phyloP scores from a whole-genome alignment of 225 moss, liverwort and hornwort species.

The Physcomitrellopsis africana region DNA sequence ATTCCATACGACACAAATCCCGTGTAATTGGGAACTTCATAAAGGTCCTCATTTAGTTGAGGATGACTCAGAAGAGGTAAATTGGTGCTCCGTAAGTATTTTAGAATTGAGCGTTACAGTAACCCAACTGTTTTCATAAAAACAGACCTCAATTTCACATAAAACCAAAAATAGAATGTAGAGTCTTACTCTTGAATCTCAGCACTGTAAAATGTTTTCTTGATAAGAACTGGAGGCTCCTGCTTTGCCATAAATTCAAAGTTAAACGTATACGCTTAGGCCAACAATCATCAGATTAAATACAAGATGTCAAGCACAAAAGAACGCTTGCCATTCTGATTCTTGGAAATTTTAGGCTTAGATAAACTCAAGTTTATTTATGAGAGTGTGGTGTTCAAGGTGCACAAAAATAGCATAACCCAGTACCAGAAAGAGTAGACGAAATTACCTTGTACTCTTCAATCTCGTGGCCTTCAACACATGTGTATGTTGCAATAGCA shows the following conservation, averaged over 20 bases:
- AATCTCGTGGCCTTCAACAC: conserved; percentile 83
- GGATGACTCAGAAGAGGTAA: background rate
- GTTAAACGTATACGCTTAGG: background rate
- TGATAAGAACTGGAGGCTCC: conserved; percentile 86
- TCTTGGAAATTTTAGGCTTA: background rate
- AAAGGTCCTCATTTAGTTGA: background rate
- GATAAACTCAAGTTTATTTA: too few species aligned
- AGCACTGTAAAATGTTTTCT: conserved; percentile 73
- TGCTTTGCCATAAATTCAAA: conserved; percentile 40
- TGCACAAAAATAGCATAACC: background rate
- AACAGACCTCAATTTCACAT: background rate
- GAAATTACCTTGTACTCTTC: conserved; percentile 83
- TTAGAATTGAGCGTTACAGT: conserved; percentile 2
- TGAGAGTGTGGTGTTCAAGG: background rate
- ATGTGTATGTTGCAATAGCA: conserved; percentile 61
- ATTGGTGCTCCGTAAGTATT: conserved; percentile 5
- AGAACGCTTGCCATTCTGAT: background rate
- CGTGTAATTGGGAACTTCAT: background rate
- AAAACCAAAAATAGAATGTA: conserved; percentile 17
- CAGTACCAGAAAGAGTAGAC: background rate
- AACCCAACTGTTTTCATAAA: conserved; percentile 7
- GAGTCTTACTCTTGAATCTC: conserved; percentile 73
- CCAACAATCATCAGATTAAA: conserved; percentile 2
- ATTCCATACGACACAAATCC: background rate
- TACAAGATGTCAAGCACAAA: background rate